A percentile compares a stretch with the other conserved stretches of the same genome.
These are phyloP conservation scores for Pichia sp. DNA, from an alignment of 1,139 yeast species.

Conservation along the genomic window DNA sequence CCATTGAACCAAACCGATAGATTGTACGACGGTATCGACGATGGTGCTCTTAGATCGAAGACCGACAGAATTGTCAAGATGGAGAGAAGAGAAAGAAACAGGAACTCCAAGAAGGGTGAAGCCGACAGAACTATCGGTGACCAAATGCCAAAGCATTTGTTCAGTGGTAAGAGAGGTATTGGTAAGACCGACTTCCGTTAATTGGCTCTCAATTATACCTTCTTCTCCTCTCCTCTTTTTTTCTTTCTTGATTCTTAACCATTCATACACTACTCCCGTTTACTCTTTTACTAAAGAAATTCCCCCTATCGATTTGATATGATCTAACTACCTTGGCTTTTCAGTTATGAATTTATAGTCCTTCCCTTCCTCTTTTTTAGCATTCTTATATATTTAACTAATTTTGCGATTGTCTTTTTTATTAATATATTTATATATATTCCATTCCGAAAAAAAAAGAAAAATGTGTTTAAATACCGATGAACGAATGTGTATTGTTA, in stretches of 20 bases:
- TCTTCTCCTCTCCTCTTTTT: neutral
- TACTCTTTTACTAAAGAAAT: neutral
- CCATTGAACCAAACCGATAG: slow-evolving; percentile 68
- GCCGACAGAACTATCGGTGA: slow-evolving; percentile 89
- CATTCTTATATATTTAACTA: neutral
- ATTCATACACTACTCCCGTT: neutral
- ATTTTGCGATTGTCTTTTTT: neutral
- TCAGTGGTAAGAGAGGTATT: slow-evolving; percentile 92
- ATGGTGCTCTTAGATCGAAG: slow-evolving; percentile 75
- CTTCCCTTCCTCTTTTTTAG: neutral
- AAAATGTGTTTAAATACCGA: neutral
- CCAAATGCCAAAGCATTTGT: slow-evolving; percentile 86
- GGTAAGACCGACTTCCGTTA: slow-evolving; percentile 80
- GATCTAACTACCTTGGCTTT: neutral
- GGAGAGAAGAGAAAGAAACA: slow-evolving; percentile 91
- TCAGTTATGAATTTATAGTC: neutral
- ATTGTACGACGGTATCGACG: slow-evolving; percentile 79
- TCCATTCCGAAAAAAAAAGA: neutral
- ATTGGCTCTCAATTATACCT: slow-evolving; percentile 4
- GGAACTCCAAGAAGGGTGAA: slow-evolving; percentile 91
- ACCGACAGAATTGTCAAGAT: slow-evolving; percentile 85
- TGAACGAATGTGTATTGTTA: neutral
- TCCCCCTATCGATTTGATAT: neutral
- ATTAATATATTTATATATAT: neutral
- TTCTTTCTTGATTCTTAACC: neutral